These are phyloP conservation scores for Aegle marmelos DNA, from an alignment of 345 rosid genomes.

Conservation along the genomic window DNA sequence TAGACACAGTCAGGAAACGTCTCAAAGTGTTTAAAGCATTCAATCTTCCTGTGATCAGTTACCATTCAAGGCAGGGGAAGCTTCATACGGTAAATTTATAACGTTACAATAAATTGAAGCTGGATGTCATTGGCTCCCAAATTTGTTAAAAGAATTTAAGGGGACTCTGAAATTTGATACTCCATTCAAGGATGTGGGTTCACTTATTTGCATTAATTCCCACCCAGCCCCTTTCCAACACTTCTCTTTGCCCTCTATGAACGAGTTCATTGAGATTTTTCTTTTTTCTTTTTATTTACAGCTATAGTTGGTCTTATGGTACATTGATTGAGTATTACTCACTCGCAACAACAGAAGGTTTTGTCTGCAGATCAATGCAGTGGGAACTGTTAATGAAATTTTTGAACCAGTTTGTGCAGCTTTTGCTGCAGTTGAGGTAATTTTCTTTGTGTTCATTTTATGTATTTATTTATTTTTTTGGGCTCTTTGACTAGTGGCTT, in stretches of 20 bases:
- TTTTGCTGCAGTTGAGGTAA: conserved; percentile 57
- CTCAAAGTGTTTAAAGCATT: conserved; percentile 52
- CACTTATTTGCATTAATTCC: no score
- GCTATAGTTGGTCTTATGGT: neutral
- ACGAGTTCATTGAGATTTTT: no score
- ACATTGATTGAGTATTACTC: neutral
- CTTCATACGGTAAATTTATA: conserved; percentile 50
- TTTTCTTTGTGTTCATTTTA: neutral
- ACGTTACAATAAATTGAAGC: neutral
- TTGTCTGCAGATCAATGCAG: conserved; percentile 67
- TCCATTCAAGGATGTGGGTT: no score
- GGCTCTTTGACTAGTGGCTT: neutral
- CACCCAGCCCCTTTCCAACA: no score
- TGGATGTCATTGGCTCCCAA: neutral
- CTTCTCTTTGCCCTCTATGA: no score
- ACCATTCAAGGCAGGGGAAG: conserved; percentile 72
- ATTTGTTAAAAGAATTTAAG: no score
- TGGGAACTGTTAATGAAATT: conserved; percentile 78
- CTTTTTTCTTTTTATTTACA: no score
- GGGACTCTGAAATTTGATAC: no score
- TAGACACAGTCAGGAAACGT: conserved; percentile 59
- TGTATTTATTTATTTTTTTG: no score
- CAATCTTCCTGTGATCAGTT: conserved; percentile 69
- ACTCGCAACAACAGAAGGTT: conserved; percentile 6
- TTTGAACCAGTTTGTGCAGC: conserved; percentile 67